Evolutionary conservation across 495 filamentous ascomycete species (phyloP).

Genomic region (Penicillium lividum): DNA sequence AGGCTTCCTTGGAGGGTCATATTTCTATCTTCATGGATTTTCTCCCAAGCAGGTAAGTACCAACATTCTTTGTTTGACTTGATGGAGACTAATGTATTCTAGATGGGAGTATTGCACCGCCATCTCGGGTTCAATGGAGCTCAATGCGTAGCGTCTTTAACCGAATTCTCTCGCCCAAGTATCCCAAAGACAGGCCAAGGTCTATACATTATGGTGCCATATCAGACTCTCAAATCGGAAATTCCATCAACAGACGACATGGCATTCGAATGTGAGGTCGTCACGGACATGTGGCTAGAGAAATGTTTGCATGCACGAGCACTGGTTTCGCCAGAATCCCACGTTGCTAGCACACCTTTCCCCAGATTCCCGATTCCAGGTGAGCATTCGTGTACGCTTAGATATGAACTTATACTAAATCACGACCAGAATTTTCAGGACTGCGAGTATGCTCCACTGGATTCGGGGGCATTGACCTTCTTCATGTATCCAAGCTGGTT

Average conservation of each 20-base stretch:
- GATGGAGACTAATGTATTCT: constrained; percentile 8
- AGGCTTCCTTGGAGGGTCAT: constrained; percentile 42
- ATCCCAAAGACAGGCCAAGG: constrained; percentile 44
- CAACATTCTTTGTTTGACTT: not conserved
- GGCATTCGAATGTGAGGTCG: constrained; percentile 51
- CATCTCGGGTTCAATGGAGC: constrained; percentile 58
- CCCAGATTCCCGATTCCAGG: constrained; percentile 64
- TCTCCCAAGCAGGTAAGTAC: constrained; percentile 50
- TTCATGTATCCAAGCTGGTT: constrained; percentile 77
- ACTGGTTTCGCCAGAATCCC: constrained; percentile 66
- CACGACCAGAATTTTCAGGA: constrained; percentile 54
- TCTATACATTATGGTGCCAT: constrained; percentile 57
- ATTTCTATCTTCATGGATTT: constrained; percentile 70
- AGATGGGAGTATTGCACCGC: constrained; percentile 49
- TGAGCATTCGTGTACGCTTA: constrained; percentile 26
- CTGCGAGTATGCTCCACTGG: constrained; percentile 77
- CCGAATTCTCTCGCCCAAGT: constrained; percentile 39
- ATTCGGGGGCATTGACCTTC: constrained; percentile 79
- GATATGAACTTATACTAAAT: constrained; percentile 18
- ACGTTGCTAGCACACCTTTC: constrained; percentile 76
- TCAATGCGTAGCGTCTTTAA: constrained; percentile 42
- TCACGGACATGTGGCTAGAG: constrained; percentile 94
- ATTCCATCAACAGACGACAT: constrained; percentile 44
- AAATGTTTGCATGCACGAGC: constrained; percentile 74
- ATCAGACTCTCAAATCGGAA: constrained; percentile 40